These are phyloP conservation scores for Triticum dicoccoides DNA, from an alignment of 176 grass and related monocot species.

Conservation along the genomic window DNA sequence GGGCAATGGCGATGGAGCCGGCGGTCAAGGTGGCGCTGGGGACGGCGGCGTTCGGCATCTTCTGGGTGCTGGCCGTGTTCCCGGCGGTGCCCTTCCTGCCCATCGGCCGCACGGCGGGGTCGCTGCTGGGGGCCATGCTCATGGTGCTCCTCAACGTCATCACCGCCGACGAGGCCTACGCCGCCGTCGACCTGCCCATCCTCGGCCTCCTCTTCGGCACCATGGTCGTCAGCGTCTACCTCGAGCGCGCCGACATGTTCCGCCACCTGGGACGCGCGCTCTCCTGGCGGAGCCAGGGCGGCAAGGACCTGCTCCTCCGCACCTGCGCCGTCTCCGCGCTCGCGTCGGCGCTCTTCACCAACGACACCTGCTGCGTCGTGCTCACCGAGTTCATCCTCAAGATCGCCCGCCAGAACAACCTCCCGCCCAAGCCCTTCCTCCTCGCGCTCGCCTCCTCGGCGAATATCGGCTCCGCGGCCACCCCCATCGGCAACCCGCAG, in stretches of 20 bases:
- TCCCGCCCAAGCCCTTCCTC: constrained; percentile 69
- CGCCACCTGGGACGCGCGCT: constrained; percentile 58
- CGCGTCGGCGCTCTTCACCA: constrained; percentile 84
- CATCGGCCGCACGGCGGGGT: constrained; percentile 83
- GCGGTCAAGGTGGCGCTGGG: constrained; percentile 60
- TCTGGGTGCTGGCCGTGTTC: constrained; percentile 97
- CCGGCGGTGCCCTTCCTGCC: constrained; percentile 86
- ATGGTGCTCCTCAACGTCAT: constrained; percentile 82
- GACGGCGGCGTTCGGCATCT: constrained; percentile 60
- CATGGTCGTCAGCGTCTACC: constrained; percentile 93
- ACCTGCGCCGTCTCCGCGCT: constrained; percentile 71
- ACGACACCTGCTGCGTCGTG: constrained; percentile 97
- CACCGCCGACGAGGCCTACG: constrained; percentile 81
- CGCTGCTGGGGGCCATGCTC: constrained; percentile 86
- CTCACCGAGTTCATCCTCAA: constrained; percentile 98
- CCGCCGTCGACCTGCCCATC: constrained; percentile 82
- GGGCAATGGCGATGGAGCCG: constrained; percentile 63
- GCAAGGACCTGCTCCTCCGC: constrained; percentile 76
- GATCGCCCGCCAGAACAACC: constrained; percentile 88
- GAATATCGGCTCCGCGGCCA: constrained; percentile 80
- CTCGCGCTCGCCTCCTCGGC: constrained; percentile 77
- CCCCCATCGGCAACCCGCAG: constrained; percentile 97
- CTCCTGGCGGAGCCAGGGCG: constrained; percentile 74
- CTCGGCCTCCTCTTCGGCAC: constrained; percentile 90
- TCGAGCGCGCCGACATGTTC: constrained; percentile 96